Base-by-base conservation (phyloP, 371 early-diverging fungal genomes). In the Mucor sp. region DNA sequence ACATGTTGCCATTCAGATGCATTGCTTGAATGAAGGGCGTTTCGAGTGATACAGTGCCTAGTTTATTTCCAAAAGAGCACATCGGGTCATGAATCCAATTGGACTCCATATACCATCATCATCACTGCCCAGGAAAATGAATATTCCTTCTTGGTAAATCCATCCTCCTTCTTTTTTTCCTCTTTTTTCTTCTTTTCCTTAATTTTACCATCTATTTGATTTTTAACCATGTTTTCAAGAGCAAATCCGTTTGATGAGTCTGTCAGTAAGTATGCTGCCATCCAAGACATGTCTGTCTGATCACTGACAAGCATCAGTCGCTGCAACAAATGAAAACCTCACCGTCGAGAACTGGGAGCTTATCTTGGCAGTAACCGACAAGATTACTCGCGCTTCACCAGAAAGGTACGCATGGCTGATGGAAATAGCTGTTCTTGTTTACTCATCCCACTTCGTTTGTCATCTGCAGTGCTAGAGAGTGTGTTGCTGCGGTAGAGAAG, bases 301-400 rank as follows among this genome's bases (percentile, higher is more conserved):
- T 58, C 39, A 3, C n/a, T 28, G 2, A 12, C 32, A 48, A 23
- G 39, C 17, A 70, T 50, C 74, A 92, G 92, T 80, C 65, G 83
- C 88, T 64, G 97, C 98, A 14, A 97, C 98, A 5, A 89, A 90
- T 77, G 97, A 97, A 74, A 93, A 88, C 53, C 88, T 95, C 71
- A 94, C 96, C 1, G 83, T 88, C 37, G 98, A 98, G 80, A 94
- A 98, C 81, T 98, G 98, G 98, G 90, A 90, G 57, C 82, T 91
- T 30, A 93, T 95, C 66, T 88, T 94, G 56, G 86, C 88, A 61
- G 92, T 98, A 28, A 95, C 96, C 74, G 97, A 98, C 71, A 86
- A 89, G 61, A 91, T 95, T 4, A 86, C 89, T 68, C 78, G 73
- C 60, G 76, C 77, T 19, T 66, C 80, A 58, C 75, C 84, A 19